Conservation (phyloP, 2,329 filamentous ascomycete genomes). For the Colletotrichum ledebouriae region DNA sequence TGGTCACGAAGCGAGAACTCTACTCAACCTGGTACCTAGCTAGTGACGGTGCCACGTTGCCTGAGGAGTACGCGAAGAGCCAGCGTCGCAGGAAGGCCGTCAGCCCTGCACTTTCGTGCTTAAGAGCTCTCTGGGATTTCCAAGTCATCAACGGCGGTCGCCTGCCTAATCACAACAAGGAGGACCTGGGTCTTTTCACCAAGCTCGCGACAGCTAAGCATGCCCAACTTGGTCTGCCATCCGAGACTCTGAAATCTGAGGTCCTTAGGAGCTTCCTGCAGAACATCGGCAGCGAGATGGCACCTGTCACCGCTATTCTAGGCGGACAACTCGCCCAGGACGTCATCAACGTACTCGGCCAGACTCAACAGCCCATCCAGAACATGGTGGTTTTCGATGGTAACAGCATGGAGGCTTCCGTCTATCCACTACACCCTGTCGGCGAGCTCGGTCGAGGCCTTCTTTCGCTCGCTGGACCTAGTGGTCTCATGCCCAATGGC, state of each 20-base stretch:
- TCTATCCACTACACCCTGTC: slow-evolving; percentile 85
- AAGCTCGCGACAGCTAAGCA: slow-evolving; percentile 83
- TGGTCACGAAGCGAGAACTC: slow-evolving; percentile 90
- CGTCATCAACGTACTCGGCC: slow-evolving; percentile 94
- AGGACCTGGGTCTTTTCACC: slow-evolving; percentile 83
- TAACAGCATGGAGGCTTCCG: slow-evolving; percentile 79
- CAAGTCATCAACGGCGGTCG: slow-evolving; percentile 69
- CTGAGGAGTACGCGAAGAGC: slow-evolving; percentile 73
- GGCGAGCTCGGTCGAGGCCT: slow-evolving; percentile 65
- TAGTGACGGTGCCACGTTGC: slow-evolving; percentile 80
- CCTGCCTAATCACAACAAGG: slow-evolving; percentile 66
- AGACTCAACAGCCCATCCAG: slow-evolving; percentile 93
- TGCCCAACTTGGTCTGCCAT: slow-evolving; percentile 77
- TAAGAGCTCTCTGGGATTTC: slow-evolving; percentile 93
- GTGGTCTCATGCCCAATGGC: slow-evolving; percentile 39
- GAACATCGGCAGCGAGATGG: slow-evolving; percentile 86
- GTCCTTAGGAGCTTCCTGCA: slow-evolving; percentile 88
- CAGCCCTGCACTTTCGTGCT: slow-evolving; percentile 85
- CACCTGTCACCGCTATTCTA: slow-evolving; percentile 88
- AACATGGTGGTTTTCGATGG: slow-evolving; percentile 95
- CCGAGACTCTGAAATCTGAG: slow-evolving; percentile 75
- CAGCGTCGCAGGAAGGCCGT: slow-evolving; percentile 80
- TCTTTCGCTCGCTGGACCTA: slow-evolving; percentile 51
- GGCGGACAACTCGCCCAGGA: slow-evolving; percentile 95
- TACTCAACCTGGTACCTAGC: slow-evolving; percentile 92